A percentile compares a stretch with the other conserved stretches of the same genome.
Evolutionary conservation across 2,329 filamentous ascomycete genomes (phyloP).

Genomic region (Torrubiellomyces zombiae): DNA sequence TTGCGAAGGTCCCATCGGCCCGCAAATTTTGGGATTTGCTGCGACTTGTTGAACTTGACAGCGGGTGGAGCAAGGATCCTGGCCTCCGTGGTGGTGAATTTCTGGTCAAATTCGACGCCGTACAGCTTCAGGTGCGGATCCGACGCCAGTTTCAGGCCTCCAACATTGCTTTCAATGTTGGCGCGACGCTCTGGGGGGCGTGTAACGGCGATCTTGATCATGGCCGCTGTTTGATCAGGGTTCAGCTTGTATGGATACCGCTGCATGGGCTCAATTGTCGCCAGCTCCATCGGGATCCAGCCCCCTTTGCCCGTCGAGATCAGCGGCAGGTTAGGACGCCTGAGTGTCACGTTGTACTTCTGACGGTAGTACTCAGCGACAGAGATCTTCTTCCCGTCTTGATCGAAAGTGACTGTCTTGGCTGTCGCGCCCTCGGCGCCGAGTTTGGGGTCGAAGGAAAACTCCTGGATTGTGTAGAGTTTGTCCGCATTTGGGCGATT

Average conservation of each 20-base stretch:
- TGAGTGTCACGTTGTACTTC: constrained; percentile 35
- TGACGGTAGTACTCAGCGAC: constrained; percentile 38
- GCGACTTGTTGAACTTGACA: constrained; percentile 47
- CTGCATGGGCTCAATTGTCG: constrained; percentile 34
- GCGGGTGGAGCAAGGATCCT: constrained; percentile 54
- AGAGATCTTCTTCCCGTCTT: constrained; percentile 25
- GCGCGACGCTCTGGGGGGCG: constrained; percentile 50
- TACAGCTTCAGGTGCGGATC: constrained; percentile 61
- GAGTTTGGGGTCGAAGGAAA: constrained; percentile 29
- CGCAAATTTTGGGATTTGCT: constrained; percentile 41
- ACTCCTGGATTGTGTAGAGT: constrained; percentile 32
- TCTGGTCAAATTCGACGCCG: constrained; percentile 49
- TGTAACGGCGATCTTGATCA: constrained; percentile 90
- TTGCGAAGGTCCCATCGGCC: constrained; percentile 82
- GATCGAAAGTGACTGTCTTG: constrained; percentile 37
- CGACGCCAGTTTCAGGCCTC: constrained; percentile 48
- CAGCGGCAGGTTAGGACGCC: constrained; percentile 33
- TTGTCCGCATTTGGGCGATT: constrained; percentile 28
- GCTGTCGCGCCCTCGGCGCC: constrained; percentile 29
- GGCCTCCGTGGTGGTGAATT: constrained; percentile 52
- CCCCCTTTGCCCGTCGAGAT: constrained; percentile 38
- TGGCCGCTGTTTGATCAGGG: constrained; percentile 51
- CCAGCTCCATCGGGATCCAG: constrained; percentile 45
- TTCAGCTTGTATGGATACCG: constrained; percentile 47
- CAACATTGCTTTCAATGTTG: constrained; percentile 38